Percentiles rank a stretch among this genome's conserved stretches.
Conservation (phyloP, 2,329 filamentous ascomycete genomes). For the Fusarium sarcochroum region DNA sequence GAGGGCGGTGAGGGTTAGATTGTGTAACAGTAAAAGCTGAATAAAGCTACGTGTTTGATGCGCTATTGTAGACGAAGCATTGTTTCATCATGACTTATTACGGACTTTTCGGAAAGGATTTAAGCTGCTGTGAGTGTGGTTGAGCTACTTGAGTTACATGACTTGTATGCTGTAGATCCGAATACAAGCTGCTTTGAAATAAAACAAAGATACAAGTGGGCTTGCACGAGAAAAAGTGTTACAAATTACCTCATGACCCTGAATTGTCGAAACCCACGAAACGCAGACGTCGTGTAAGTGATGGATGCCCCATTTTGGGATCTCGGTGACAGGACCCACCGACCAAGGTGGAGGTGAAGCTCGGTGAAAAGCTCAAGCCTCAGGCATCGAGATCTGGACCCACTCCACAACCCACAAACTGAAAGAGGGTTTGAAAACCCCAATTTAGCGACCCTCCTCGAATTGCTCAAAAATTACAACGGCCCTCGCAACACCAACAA, state of each 20-base stretch:
- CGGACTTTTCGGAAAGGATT: conserved; percentile 14
- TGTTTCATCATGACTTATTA: conserved; percentile 9
- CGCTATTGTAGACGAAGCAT: conserved; percentile 8
- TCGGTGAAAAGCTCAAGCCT: conserved; percentile 10
- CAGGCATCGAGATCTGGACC: conserved; percentile 20
- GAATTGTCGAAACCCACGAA: neutral
- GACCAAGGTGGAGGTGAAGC: conserved; percentile 3
- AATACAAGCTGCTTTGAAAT: conserved; percentile 19
- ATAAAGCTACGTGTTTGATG: conserved; percentile 15
- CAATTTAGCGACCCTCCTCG: conserved; percentile 56
- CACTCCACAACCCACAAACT: conserved; percentile 35
- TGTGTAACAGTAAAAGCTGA: conserved; percentile 13
- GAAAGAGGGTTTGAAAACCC: conserved; percentile 58
- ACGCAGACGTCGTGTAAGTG: conserved; percentile 26
- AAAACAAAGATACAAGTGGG: neutral
- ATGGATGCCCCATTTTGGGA: neutral
- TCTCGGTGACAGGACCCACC: neutral
- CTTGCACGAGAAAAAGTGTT: neutral
- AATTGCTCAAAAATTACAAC: conserved; percentile 52
- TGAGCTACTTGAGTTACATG: conserved; percentile 6
- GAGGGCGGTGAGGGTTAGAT: conserved; percentile 61
- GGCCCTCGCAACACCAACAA: conserved; percentile 45
- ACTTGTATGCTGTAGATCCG: conserved; percentile 1
- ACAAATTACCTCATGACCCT: conserved; percentile 6
- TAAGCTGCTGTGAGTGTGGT: neutral